Evolutionary conservation across 768 basidiomycete genomes (phyloP).

Genomic region (Hygrocybe punicea): DNA sequence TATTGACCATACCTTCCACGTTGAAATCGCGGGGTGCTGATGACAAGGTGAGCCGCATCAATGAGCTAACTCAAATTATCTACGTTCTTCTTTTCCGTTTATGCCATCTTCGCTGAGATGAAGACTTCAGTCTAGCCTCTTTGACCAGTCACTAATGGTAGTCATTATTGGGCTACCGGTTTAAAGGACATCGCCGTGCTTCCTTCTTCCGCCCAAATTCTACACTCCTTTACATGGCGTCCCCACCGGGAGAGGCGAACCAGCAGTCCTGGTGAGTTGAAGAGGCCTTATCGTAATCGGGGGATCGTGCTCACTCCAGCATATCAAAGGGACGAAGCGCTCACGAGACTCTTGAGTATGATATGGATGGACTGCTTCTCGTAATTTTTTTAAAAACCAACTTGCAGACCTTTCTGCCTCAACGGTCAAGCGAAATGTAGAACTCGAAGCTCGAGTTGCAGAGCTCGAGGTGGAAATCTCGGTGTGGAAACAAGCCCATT

Average conservation of each 20-base stretch:
- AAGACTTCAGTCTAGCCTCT: too few species aligned
- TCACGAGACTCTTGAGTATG: conserved; percentile 59
- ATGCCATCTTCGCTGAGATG: conserved; percentile 48
- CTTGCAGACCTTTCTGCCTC: conserved; percentile 56
- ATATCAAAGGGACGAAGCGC: conserved; percentile 58
- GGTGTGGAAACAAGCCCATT: conserved; percentile 70
- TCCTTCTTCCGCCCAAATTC: conserved; percentile 32
- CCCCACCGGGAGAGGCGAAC: conserved; percentile 55
- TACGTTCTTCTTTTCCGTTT: conserved; percentile 43
- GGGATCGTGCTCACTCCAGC: neutral
- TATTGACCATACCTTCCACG: neutral
- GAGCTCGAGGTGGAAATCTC: conserved; percentile 68
- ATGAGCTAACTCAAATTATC: conserved; percentile 33
- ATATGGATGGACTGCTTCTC: conserved; percentile 1
- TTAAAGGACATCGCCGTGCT: conserved; percentile 42
- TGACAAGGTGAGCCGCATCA: neutral
- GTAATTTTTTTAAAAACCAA: conserved; percentile 3
- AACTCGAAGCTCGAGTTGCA: conserved; percentile 60
- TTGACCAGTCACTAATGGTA: conserved; percentile 18
- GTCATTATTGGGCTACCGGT: neutral
- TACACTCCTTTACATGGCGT: conserved; percentile 44
- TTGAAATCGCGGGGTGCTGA: neutral
- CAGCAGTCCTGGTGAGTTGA: conserved; percentile 60
- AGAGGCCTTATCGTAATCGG: conserved; percentile 7
- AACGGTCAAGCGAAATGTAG: conserved; percentile 60